Base-by-base conservation (phyloP, 306 rosid species). In the Sphenostylis stenocarpa region DNA sequence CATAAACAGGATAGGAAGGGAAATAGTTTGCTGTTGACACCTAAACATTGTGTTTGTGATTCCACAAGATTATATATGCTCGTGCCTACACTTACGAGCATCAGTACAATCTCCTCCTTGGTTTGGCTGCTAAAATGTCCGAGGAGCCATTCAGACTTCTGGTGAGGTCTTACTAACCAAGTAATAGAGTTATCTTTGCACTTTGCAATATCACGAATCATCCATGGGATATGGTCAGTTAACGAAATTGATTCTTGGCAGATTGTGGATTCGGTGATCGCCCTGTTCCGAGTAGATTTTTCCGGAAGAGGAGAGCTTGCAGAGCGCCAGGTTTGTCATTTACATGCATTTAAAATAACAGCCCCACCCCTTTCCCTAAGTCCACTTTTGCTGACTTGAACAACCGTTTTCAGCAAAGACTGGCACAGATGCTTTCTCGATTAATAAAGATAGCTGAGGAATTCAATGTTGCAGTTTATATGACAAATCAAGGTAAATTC, bases 251-350 rank as follows among this genome's bases (percentile, higher is more conserved):
- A 2, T 60, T 44, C 68, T 76, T 83, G 70, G 72, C 89, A 92
- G 98, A 95, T 92, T 39, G 90, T 95, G 53, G 98, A 92, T 83
- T 90, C 97, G 0, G 89, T 95, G 47, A 95, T 92, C 78, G 97
- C 98, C 62, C 90, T 92, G 57, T 90, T 95, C 84, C 90, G 96
- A 61, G 98, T 92, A 78, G 98, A 95, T 73, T 95, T 95, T 70
- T 78, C 97, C 0, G 97, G 98, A 75, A 89, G 98, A 84, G 97
- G 98, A 82, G 97, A 95, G 84, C 96, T 95, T 51, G 98, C 98
- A 55, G 98, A 95, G 65, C 97, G 98, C 56, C 98, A 95, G 94
- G 97, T 94, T 48, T 61, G 70, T 52, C 82, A 41, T 49, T 48
- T 61, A 28, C 77, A 64, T 45, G 75, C 78, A 60, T 31, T 34